These are phyloP conservation scores for Hygrocybe coccinea DNA, from an alignment of 768 basidiomycete species.

Conservation along the genomic window DNA sequence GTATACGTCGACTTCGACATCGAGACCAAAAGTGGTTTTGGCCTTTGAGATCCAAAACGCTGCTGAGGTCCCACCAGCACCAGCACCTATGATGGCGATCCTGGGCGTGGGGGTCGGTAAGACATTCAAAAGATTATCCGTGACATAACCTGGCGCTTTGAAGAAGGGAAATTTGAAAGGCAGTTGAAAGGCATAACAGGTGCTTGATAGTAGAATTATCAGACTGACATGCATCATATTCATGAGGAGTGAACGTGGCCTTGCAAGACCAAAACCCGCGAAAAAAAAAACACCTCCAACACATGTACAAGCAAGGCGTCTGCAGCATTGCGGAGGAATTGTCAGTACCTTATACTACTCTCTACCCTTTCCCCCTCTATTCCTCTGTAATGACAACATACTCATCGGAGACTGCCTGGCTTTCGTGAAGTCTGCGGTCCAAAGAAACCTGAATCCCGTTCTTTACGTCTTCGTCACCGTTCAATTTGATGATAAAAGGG, in stretches of 20 bases:
- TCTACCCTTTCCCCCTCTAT: too few relatives aligned
- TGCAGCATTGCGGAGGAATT: too few relatives aligned
- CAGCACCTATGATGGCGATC: conserved; percentile 87
- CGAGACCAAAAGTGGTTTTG: conserved; percentile 60
- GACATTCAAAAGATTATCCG: conserved; percentile 13
- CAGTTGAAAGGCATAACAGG: conserved; percentile 35
- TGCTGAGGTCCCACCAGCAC: conserved; percentile 80
- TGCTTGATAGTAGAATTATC: conserved; percentile 31
- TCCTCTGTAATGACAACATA: too few relatives aligned
- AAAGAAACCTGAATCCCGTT: background rate
- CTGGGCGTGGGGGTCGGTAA: conserved; percentile 35
- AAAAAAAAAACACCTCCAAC: too few relatives aligned
- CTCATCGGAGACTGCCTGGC: too few relatives aligned
- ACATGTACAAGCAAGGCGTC: too few relatives aligned
- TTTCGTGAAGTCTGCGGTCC: background rate
- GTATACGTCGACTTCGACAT: conserved; percentile 79
- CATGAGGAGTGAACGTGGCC: too few relatives aligned
- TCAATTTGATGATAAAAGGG: too few relatives aligned
- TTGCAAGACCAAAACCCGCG: too few relatives aligned
- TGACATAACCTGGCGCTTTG: conserved; percentile 29
- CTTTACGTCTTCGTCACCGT: background rate
- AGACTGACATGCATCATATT: background rate
- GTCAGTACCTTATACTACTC: too few relatives aligned
- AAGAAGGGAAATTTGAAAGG: conserved; percentile 60
- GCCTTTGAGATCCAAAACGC: conserved; percentile 82